phyloP scores from a whole-genome alignment of 352 stramenopile genomes.

The Phytophthora ohioensis region DNA sequence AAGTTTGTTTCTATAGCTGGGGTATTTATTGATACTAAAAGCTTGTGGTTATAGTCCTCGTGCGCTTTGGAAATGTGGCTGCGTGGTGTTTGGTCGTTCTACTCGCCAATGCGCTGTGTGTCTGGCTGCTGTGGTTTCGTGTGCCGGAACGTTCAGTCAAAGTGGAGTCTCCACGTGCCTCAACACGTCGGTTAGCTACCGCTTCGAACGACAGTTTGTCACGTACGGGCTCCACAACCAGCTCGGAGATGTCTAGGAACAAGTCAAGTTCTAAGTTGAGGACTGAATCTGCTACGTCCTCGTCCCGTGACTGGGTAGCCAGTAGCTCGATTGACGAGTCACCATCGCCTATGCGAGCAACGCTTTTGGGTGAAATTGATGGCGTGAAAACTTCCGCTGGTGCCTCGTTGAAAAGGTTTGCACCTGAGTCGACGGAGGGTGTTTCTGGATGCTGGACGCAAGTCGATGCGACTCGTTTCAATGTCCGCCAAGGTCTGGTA shows the following conservation, averaged over 20 bases:
- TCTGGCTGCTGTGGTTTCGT: conserved; percentile 60
- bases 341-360: conserved; percentile 4
- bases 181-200: conserved; percentile 1
- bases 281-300: neutral
- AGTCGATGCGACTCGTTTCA: conserved; percentile 73
- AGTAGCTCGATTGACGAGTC: conserved; percentile 10
- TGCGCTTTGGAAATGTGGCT: conserved; percentile 50
- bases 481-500: conserved; percentile 75
- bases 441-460: conserved; percentile 68
- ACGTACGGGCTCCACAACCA: conserved; percentile 5
- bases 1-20: neutral
- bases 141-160: conserved; percentile 7
- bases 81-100: conserved; percentile 35
- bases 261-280: conserved; percentile 12
- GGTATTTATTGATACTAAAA: neutral
- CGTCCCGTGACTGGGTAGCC: conserved; percentile 7
- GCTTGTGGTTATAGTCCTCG: conserved; percentile 40
- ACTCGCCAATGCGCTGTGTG: conserved; percentile 49
- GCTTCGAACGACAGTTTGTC: conserved; percentile 8
- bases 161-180: neutral
- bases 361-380: conserved; percentile 44
- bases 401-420: conserved; percentile 63
- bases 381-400: conserved; percentile 59
- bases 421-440: conserved; percentile 41
- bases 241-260: conserved; percentile 11